Percentiles rank a stretch among this genome's conserved stretches.
These are phyloP conservation scores for Ophiostoma sp. DNA, from an alignment of 2,329 filamentous ascomycete species.

Conservation along the genomic window DNA sequence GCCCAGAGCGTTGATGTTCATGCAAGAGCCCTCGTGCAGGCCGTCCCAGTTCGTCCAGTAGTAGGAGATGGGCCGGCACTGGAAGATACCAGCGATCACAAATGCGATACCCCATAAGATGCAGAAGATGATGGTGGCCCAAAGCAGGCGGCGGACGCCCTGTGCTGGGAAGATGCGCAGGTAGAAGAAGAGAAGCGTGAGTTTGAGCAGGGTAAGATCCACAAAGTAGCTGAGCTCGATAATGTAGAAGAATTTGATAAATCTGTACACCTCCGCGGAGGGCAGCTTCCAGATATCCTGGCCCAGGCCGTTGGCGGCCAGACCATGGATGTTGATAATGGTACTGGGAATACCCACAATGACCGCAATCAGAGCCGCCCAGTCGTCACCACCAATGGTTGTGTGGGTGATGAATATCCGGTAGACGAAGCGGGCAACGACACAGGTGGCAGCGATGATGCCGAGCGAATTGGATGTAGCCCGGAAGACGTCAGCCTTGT, in stretches of 20 bases:
- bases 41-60: constrained; percentile 53
- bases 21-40: constrained; percentile 43
- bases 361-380: constrained; percentile 32
- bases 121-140: constrained; percentile 40
- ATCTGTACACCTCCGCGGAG: constrained; percentile 39
- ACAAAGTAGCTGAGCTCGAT: constrained; percentile 43
- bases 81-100: constrained; percentile 42
- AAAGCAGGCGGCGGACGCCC: constrained; percentile 39
- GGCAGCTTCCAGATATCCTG: constrained; percentile 48
- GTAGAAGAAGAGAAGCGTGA: constrained; percentile 52
- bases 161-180: constrained; percentile 47
- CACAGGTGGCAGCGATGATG: constrained; percentile 35
- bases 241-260: constrained; percentile 42
- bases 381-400: constrained; percentile 37
- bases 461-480: constrained; percentile 33
- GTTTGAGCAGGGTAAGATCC: constrained; percentile 44
- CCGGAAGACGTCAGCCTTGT: constrained; percentile 34
- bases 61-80: constrained; percentile 47
- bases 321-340: constrained; percentile 34
- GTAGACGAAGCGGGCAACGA: constrained; percentile 37
- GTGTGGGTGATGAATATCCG: constrained; percentile 34
- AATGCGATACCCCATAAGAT: constrained; percentile 40
- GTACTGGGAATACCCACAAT: constrained; percentile 32
- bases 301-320: constrained; percentile 42
- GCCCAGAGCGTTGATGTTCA: constrained; percentile 45